A percentile compares a stretch with the other conserved stretches of the same genome.
phyloP scores from a whole-genome alignment of 2,329 filamentous ascomycete species.

The Sclerotinia nivalis region DNA sequence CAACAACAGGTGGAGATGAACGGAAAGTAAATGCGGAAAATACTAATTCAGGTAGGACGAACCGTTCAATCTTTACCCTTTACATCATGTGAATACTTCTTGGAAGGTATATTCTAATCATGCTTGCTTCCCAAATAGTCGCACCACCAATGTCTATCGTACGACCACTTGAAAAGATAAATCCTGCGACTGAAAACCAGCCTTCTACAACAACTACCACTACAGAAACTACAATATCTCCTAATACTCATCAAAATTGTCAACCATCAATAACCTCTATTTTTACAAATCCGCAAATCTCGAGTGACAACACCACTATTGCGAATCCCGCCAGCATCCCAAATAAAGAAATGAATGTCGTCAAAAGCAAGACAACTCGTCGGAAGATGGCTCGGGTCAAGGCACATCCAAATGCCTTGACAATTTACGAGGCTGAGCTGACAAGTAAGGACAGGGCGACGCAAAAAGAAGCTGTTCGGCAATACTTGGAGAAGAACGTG shows the following conservation, averaged over 20 bases:
- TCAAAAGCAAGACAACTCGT: slow-evolving; percentile 27
- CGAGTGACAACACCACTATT: slow-evolving; percentile 23
- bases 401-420: slow-evolving; percentile 44
- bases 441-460: slow-evolving; percentile 61
- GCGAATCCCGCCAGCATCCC: slow-evolving; percentile 13
- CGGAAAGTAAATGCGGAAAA: slow-evolving; percentile 12
- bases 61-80: neutral
- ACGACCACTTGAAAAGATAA: slow-evolving; percentile 15
- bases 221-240: slow-evolving; percentile 19
- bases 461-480: slow-evolving; percentile 63
- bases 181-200: slow-evolving; percentile 12
- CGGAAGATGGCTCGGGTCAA: slow-evolving; percentile 32
- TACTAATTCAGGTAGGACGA: slow-evolving; percentile 15
- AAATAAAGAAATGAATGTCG: slow-evolving; percentile 35
- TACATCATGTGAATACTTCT: slow-evolving; percentile 16
- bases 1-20: neutral
- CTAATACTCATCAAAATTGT: slow-evolving; percentile 14
- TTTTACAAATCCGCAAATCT: slow-evolving; percentile 20
- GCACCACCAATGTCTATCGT: slow-evolving; percentile 21
- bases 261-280: slow-evolving; percentile 21
- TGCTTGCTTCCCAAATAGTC: slow-evolving; percentile 19
- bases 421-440: slow-evolving; percentile 57
- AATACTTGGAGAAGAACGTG: slow-evolving; percentile 55
- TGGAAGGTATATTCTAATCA: slow-evolving; percentile 15
- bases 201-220: slow-evolving; percentile 18